phyloP scores from a whole-genome alignment of 305 asterid species.

The Ruellia speciosa region DNA sequence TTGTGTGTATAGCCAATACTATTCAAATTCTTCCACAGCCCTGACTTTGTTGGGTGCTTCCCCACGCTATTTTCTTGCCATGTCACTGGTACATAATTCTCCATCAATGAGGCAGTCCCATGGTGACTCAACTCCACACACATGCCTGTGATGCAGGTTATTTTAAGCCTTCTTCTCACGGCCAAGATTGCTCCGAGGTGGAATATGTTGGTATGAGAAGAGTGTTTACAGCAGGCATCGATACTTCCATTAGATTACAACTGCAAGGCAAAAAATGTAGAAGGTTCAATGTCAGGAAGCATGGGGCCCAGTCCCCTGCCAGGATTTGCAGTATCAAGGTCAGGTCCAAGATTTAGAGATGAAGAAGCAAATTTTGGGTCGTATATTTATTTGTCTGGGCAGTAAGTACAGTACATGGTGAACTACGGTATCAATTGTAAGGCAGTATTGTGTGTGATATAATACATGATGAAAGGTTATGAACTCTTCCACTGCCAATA shows the following conservation, averaged over 20 bases:
- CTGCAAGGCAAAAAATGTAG: constrained; percentile 54
- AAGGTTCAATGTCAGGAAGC: constrained; percentile 80
- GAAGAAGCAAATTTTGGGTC: constrained; percentile 22
- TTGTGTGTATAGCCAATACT: constrained; percentile 82
- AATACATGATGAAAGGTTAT: background rate
- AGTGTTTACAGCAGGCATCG: constrained; percentile 42
- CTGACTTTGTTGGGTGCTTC: constrained; percentile 47
- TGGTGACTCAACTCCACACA: constrained; percentile 50
- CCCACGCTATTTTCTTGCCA: constrained; percentile 75
- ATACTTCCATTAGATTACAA: constrained; percentile 76
- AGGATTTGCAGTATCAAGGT: constrained; percentile 83
- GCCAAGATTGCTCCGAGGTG: constrained; percentile 55
- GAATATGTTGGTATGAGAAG: constrained; percentile 40
- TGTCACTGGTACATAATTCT: constrained; percentile 67
- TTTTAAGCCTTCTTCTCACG: constrained; percentile 51
- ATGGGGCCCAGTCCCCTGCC: constrained; percentile 93
- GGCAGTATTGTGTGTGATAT: no score
- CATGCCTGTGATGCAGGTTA: constrained; percentile 48
- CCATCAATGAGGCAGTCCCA: constrained; percentile 63
- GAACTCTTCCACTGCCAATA: no score
- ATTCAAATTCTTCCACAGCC: constrained; percentile 58
- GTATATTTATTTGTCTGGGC: no score
- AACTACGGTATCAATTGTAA: background rate
- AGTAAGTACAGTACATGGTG: constrained; percentile 24
- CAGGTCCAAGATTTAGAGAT: constrained; percentile 84